Evolutionary conservation across 2,329 filamentous ascomycete species (phyloP).

Genomic region (Aspergillus pseudoviridinutans): DNA sequence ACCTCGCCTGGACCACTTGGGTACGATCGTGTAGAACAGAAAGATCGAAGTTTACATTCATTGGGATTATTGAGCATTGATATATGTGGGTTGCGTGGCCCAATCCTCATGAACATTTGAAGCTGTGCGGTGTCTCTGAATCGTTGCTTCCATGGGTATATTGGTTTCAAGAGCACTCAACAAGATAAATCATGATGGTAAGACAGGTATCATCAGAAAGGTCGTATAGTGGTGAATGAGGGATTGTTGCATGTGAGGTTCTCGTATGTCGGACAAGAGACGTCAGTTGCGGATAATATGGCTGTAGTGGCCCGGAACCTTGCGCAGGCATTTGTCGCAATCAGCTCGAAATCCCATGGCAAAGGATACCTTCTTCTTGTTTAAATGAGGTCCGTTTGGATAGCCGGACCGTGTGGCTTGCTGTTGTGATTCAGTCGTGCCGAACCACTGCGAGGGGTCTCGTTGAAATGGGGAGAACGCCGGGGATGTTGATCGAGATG

Average conservation of each 20-base stretch:
- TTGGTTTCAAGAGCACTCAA: neutral
- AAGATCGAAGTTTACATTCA: too few relatives aligned
- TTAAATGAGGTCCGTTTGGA: neutral
- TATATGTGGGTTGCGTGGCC: neutral
- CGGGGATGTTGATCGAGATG: constrained; percentile 6
- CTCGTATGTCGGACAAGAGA: neutral
- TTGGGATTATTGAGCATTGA: neutral
- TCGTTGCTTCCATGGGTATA: neutral
- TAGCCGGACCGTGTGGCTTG: neutral
- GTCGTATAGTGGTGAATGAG: neutral
- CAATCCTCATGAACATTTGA: neutral
- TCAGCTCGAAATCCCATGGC: constrained; percentile 75
- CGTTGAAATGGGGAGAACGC: neutral
- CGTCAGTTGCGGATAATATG: constrained; percentile 58
- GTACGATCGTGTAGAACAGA: neutral
- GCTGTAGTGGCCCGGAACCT: constrained; percentile 75
- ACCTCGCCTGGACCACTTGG: too few relatives aligned
- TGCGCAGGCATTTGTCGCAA: constrained; percentile 72
- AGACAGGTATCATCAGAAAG: constrained; percentile 2
- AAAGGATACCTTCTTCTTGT: constrained; percentile 57
- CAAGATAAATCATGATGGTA: neutral
- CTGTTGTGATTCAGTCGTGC: neutral
- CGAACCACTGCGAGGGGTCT: neutral
- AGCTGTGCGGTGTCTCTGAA: neutral
- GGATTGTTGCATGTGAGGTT: neutral